Evolutionary conservation across 2,329 filamentous ascomycete species (phyloP), one percentile per base, ranked within the genome.

Genomic region (Pyricularia sp.): DNA sequence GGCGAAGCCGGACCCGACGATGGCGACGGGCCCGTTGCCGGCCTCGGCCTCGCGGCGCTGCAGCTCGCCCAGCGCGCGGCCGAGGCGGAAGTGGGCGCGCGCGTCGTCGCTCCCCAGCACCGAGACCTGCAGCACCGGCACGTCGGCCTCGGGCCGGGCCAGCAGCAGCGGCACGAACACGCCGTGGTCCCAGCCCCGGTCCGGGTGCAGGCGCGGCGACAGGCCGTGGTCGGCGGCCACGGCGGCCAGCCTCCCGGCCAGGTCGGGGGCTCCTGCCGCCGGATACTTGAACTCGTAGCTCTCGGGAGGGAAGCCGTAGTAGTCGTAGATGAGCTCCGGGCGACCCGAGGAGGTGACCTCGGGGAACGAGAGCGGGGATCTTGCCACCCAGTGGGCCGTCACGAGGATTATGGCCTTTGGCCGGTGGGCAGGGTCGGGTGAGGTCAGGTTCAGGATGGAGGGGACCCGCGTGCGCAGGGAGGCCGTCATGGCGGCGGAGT

Each of bases 1-100:
- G 0, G 86, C 85, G 72, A 88, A 88, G 28, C 86, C 86, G 0
- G 84, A 87, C n/a, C 86, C 86, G 59, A 88, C 72, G 69, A 88
- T 81, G 72, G 86, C 86, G n/a, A 88, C 78, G 75, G 85, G 85
- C 30, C 81, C 77, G 58, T 79, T 77, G 20, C 85, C 83, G 64
- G 88, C 81, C 14, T 74, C 72, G 12, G 76, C 74, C 14, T 66
- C 65, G 31, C 81, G 77, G 55, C 79, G 77, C 17, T 86, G 83
- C 65, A 88, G 81, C 10, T 73, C 72, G 14, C 76, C 74, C 12
- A 88, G 81, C 1, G 86, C 86, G 26, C 78, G 79, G 36, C 86
- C 86, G 78, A 88, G 83, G 64, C 79, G 79, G 69, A 83, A 79
- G 75, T 87, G 85, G 28, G 75, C 70, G 0, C 76, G 75, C 0